Conservation (phyloP, 768 basidiomycete genomes). For the Baorangia bicolor region DNA sequence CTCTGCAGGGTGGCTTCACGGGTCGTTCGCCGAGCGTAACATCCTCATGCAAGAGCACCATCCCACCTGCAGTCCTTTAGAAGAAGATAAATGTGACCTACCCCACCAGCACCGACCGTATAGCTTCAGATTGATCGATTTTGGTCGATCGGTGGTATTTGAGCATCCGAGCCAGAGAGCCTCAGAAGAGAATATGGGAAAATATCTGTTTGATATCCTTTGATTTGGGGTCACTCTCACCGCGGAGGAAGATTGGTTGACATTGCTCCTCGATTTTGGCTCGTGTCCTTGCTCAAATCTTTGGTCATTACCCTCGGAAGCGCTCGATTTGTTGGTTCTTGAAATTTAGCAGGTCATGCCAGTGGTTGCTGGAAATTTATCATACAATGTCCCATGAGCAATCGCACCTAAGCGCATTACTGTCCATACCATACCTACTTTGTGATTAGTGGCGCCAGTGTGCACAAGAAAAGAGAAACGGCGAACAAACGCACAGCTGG, state of each 20-base stretch:
- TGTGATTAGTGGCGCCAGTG: neutral
- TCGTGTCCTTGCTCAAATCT: neutral
- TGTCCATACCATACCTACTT: neutral
- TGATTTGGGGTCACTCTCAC: neutral
- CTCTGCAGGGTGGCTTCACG: slow-evolving; percentile 35
- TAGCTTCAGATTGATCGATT: slow-evolving; percentile 49
- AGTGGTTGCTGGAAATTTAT: no score
- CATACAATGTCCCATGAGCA: no score
- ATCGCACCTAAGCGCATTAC: no score
- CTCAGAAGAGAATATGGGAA: neutral
- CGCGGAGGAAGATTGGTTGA: neutral
- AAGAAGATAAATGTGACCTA: neutral
- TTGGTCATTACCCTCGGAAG: no score
- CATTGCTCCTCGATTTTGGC: neutral
- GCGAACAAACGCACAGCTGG: no score
- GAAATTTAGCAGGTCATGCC: no score
- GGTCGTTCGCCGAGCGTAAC: slow-evolving; percentile 44
- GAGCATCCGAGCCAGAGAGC: no score
- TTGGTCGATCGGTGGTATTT: slow-evolving; percentile 41
- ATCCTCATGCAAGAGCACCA: slow-evolving; percentile 44
- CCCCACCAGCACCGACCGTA: neutral
- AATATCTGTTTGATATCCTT: neutral
- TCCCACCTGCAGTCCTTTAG: slow-evolving; percentile 25
- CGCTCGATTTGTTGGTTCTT: no score
- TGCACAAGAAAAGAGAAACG: no score